These are phyloP conservation scores for Boletus coccyginus DNA, from an alignment of 768 basidiomycete genomes.

Conservation along the genomic window DNA sequence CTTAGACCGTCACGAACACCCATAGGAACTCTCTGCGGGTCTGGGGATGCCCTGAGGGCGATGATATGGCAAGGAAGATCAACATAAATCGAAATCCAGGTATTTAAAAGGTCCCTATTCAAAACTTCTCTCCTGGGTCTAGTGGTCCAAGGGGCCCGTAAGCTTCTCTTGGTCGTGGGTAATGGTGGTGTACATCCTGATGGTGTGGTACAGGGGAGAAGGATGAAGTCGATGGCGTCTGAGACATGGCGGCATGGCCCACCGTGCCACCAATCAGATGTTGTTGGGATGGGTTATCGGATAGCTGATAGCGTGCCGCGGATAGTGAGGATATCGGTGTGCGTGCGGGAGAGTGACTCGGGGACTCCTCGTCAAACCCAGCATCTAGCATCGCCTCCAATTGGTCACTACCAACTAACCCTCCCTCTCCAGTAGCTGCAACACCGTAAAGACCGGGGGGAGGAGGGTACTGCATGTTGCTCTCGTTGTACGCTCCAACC, in stretches of 20 bases:
- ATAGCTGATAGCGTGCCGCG: constrained; percentile 59
- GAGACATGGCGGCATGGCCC: constrained; percentile 47
- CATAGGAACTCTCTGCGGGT: no score
- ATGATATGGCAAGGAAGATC: constrained; percentile 7
- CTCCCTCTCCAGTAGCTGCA: constrained; percentile 27
- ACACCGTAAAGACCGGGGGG: constrained; percentile 69
- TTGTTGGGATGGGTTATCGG: constrained; percentile 47
- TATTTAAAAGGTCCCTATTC: constrained; percentile 22
- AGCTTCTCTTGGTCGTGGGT: constrained; percentile 32
- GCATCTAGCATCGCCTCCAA: constrained; percentile 90
- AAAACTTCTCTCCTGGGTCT: constrained; percentile 57
- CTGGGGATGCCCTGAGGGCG: no score
- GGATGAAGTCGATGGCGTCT: constrained; percentile 32
- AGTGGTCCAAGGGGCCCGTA: constrained; percentile 59
- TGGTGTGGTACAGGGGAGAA: constrained; percentile 28
- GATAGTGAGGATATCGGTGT: constrained; percentile 33
- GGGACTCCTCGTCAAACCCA: constrained; percentile 71
- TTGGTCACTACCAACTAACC: constrained; percentile 65
- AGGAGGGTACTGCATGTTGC: constrained; percentile 72
- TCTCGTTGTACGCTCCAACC: constrained; percentile 94
- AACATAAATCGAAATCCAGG: constrained; percentile 30
- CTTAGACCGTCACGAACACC: no score
- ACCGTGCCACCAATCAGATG: constrained; percentile 28
- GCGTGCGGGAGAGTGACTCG: constrained; percentile 46
- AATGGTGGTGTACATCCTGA: constrained; percentile 35